These are phyloP conservation scores for Trichothecium roseum DNA, from an alignment of 2,329 filamentous ascomycete genomes.

Conservation along the genomic window DNA sequence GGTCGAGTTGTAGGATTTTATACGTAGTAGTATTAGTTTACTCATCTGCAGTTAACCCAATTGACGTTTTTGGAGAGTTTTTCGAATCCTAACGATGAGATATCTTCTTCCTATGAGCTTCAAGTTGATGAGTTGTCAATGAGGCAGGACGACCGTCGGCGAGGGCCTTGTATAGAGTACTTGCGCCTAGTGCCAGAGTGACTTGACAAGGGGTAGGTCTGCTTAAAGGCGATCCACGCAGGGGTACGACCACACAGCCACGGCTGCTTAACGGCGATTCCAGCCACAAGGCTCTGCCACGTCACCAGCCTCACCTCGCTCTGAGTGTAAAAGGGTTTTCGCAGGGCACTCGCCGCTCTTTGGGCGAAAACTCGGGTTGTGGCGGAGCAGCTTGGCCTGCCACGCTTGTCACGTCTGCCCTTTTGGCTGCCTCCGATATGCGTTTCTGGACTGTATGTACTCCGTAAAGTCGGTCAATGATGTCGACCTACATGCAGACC, in stretches of 20 bases:
- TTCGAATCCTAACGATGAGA: neutral
- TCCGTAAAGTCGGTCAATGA: no score
- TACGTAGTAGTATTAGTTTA: no score
- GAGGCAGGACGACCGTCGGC: constrained; percentile 12
- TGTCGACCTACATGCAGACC: no score
- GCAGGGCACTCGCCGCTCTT: no score
- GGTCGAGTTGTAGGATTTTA: neutral
- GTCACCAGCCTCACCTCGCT: constrained; percentile 30
- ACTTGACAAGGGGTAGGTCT: constrained; percentile 14
- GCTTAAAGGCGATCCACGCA: neutral
- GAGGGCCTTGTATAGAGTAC: constrained; percentile 17
- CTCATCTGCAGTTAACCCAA: no score
- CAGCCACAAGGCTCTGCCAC: constrained; percentile 23
- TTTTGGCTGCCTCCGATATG: no score
- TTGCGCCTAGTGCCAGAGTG: constrained; percentile 14
- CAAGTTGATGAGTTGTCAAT: constrained; percentile 16
- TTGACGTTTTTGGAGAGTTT: no score
- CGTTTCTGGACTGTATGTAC: no score
- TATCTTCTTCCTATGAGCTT: constrained; percentile 1
- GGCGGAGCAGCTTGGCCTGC: constrained; percentile 22
- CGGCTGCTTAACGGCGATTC: neutral
- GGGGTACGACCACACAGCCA: neutral
- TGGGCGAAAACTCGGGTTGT: constrained; percentile 12
- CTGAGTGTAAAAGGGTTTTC: constrained; percentile 4
- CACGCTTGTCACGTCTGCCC: no score